phyloP scores from a whole-genome alignment of 108 stramenopile species.

The Cyclostephanos tholiformis region DNA sequence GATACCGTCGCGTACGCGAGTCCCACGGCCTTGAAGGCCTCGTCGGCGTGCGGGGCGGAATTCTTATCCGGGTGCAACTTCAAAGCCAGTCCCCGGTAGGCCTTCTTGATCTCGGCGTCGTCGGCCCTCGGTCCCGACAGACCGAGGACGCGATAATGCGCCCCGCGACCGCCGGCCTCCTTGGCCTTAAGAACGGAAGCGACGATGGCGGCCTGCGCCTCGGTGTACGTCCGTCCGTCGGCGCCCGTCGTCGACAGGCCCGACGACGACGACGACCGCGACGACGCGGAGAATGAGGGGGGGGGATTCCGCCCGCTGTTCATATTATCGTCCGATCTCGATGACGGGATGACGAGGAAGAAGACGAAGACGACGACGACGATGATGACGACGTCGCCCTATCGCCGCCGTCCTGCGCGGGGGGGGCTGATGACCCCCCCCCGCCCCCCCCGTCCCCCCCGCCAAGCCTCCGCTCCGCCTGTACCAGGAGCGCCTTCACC shows the following conservation, averaged over 20 bases:
- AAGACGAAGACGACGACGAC: background rate
- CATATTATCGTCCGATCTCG: background rate
- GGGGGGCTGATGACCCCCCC: background rate
- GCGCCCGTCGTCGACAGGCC: conserved; percentile 33
- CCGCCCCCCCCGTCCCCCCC: conserved; percentile 1
- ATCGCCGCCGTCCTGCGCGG: background rate
- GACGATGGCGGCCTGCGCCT: conserved; percentile 69
- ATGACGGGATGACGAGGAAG: background rate
- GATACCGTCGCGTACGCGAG: conserved; percentile 88
- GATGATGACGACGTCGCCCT: background rate
- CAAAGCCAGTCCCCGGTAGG: conserved; percentile 87
- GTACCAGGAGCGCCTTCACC: conserved; percentile 77
- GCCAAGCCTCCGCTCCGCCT: conserved; percentile 57
- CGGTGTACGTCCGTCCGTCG: conserved; percentile 73
- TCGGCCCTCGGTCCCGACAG: conserved; percentile 50
- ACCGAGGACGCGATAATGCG: conserved; percentile 89
- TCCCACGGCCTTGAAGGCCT: conserved; percentile 95
- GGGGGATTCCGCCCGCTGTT: background rate
- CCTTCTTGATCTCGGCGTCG: conserved; percentile 86
- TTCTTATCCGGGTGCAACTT: conserved; percentile 94
- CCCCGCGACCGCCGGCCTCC: conserved; percentile 72
- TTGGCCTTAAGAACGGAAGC: conserved; percentile 63
- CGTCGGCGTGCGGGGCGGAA: conserved; percentile 88
- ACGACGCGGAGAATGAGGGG: conserved; percentile 6
- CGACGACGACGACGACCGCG: conserved; percentile 28